A percentile compares a stretch with the other conserved stretches of the same genome.
Conservation (phyloP, 2,329 filamentous ascomycete species). For the Penicillium sp. region DNA sequence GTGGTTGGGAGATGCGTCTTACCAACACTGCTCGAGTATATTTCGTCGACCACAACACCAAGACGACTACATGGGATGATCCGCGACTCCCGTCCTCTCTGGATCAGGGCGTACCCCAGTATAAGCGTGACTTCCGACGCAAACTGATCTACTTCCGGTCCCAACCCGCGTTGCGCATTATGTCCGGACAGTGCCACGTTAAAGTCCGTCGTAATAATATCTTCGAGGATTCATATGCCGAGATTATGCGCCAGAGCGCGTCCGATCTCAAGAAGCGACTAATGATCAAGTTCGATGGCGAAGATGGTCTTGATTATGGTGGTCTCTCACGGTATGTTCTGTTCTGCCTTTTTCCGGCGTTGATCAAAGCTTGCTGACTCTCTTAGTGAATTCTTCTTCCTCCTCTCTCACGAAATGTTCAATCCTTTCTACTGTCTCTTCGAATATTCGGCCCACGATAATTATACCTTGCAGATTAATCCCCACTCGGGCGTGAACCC, state of each 20-base stretch:
- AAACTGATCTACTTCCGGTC: constrained; percentile 99
- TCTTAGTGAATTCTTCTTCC: constrained; percentile 92
- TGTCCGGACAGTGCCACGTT: constrained; percentile 95
- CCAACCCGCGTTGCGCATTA: constrained; percentile 90
- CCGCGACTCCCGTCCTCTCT: constrained; percentile 90
- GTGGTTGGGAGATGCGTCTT: constrained; percentile 98
- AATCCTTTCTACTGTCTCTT: constrained; percentile 99
- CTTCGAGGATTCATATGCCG: constrained; percentile 97
- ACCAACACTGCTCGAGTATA: constrained; percentile 98
- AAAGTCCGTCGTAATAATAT: constrained; percentile 96
- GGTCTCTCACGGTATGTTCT: constrained; percentile 72
- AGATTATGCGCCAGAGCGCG: constrained; percentile 94
- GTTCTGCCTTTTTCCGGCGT: neutral
- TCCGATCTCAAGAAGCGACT: constrained; percentile 95
- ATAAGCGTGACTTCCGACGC: constrained; percentile 97
- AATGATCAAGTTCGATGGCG: constrained; percentile 99
- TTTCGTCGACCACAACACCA: constrained; percentile 99
- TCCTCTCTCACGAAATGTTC: constrained; percentile 99
- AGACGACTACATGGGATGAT: constrained; percentile 99
- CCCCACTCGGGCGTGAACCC: constrained; percentile 99
- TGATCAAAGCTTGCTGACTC: constrained; percentile 26
- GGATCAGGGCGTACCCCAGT: constrained; percentile 97
- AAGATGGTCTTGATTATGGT: constrained; percentile 96
- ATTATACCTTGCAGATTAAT: constrained; percentile 99
- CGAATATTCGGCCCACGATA: constrained; percentile 99